These are phyloP conservation scores for Cercophora scortea DNA, from an alignment of 495 filamentous ascomycete species.

Conservation along the genomic window DNA sequence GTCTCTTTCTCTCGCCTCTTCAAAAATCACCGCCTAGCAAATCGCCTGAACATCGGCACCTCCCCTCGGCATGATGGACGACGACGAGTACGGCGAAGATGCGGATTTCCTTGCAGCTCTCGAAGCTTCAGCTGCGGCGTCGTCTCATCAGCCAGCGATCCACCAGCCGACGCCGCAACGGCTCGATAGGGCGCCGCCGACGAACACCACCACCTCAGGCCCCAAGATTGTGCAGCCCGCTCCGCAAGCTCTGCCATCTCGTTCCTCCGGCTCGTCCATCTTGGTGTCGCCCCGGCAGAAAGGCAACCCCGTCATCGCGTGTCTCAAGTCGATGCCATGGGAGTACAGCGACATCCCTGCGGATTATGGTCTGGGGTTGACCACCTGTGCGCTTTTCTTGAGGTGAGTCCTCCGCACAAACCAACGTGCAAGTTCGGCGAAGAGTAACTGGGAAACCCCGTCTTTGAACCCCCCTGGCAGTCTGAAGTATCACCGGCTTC, in stretches of 20 bases:
- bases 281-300: constrained; percentile 80
- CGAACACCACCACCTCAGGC: constrained; percentile 3
- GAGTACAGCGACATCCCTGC: constrained; percentile 93
- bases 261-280: constrained; percentile 66
- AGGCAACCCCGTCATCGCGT: constrained; percentile 85
- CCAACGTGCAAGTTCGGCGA: too few relatives aligned
- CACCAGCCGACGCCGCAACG: constrained; percentile 38
- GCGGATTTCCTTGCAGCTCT: constrained; percentile 49
- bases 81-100: constrained; percentile 56
- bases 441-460: too few relatives aligned
- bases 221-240: constrained; percentile 75
- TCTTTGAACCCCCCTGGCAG: constrained; percentile 25
- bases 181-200: constrained; percentile 33
- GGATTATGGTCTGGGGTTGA: constrained; percentile 82
- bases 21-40: too few relatives aligned
- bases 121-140: constrained; percentile 23
- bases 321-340: constrained; percentile 80
- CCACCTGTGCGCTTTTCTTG: constrained; percentile 87
- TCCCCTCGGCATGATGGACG: constrained; percentile 28
- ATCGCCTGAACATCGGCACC: too few relatives aligned
- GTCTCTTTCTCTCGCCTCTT: too few relatives aligned
- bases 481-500: constrained; percentile 93
- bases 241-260: constrained; percentile 67
- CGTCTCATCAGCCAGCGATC: constrained; percentile 18
- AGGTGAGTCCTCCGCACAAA: constrained; percentile 8